A percentile compares a stretch with the other conserved stretches of the same genome.
Conservation (phyloP, 2,329 filamentous ascomycete species). For the Cercospora sp. region DNA sequence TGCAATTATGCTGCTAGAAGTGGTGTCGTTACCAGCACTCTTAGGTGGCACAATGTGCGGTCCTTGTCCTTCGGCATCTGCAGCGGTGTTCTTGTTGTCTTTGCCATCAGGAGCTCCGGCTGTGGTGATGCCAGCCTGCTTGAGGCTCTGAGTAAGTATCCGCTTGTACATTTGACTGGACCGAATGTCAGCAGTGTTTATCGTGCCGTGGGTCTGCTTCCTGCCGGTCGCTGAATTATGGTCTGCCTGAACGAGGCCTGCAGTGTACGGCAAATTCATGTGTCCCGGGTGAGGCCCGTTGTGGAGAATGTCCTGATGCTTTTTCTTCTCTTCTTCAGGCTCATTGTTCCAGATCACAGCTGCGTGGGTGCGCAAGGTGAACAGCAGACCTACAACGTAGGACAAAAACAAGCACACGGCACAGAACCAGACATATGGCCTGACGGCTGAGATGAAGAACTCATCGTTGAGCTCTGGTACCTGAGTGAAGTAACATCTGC, state of each 20-base stretch:
- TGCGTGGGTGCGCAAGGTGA: constrained; percentile 92
- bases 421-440: constrained; percentile 89
- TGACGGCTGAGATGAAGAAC: constrained; percentile 88
- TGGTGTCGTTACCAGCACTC: constrained; percentile 52
- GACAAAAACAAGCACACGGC: constrained; percentile 84
- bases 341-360: constrained; percentile 96
- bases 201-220: constrained; percentile 22
- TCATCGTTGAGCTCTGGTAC: constrained; percentile 77
- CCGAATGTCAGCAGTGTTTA: constrained; percentile 66
- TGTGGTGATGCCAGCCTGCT: constrained; percentile 71
- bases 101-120: constrained; percentile 45
- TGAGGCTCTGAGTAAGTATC: constrained; percentile 86
- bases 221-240: constrained; percentile 11
- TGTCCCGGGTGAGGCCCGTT: constrained; percentile 21
- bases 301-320: constrained; percentile 13
- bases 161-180: constrained; percentile 90
- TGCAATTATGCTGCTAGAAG: constrained; percentile 43
- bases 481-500: constrained; percentile 92
- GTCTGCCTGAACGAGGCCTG: constrained; percentile 24
- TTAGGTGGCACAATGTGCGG: constrained; percentile 79
- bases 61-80: constrained; percentile 45
- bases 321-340: constrained; percentile 53
- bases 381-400: constrained; percentile 91
- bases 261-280: constrained; percentile 24
- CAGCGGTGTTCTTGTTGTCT: constrained; percentile 20